Conservation (phyloP, 768 basidiomycete species). For the Psilocybe cubensis region DNA sequence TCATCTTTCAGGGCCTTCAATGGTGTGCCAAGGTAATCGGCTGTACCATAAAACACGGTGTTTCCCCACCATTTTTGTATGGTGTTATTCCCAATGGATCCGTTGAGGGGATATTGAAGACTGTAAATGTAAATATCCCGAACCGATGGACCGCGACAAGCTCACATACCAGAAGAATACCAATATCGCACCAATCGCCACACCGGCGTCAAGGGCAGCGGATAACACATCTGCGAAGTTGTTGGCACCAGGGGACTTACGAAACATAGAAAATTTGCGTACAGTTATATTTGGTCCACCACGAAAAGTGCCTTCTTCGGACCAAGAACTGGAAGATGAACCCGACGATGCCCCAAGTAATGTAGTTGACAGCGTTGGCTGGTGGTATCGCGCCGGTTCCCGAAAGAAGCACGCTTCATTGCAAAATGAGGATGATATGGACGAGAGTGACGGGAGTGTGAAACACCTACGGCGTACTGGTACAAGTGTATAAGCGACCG, state of each 20-base stretch:
- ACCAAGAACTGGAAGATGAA: conserved; percentile 78
- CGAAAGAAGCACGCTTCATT: background rate
- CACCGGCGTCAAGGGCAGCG: conserved; percentile 70
- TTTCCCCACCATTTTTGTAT: conserved; percentile 38
- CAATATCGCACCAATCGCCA: conserved; percentile 57
- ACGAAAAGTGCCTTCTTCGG: conserved; percentile 58
- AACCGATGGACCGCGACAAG: background rate
- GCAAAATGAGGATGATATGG: background rate
- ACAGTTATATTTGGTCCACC: conserved; percentile 74
- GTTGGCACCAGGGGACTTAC: background rate
- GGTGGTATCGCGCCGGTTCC: conserved; percentile 75
- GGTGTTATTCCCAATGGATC: conserved; percentile 27
- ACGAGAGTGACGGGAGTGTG: too few species aligned
- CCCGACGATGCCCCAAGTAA: conserved; percentile 67
- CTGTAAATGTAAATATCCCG: background rate
- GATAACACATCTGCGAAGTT: conserved; percentile 50
- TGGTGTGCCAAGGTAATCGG: conserved; percentile 26
- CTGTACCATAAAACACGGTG: conserved; percentile 14
- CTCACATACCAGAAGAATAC: conserved; percentile 53
- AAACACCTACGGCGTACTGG: too few species aligned
- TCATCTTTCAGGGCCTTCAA: conserved; percentile 7
- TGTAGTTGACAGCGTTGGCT: conserved; percentile 78
- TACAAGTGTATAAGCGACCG: too few species aligned
- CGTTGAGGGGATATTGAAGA: conserved; percentile 7
- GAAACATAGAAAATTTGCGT: background rate